Percentiles rank a stretch among this genome's conserved stretches.
Conservation (phyloP, 768 basidiomycete genomes). For the Coprinellus aureogranulatus region DNA sequence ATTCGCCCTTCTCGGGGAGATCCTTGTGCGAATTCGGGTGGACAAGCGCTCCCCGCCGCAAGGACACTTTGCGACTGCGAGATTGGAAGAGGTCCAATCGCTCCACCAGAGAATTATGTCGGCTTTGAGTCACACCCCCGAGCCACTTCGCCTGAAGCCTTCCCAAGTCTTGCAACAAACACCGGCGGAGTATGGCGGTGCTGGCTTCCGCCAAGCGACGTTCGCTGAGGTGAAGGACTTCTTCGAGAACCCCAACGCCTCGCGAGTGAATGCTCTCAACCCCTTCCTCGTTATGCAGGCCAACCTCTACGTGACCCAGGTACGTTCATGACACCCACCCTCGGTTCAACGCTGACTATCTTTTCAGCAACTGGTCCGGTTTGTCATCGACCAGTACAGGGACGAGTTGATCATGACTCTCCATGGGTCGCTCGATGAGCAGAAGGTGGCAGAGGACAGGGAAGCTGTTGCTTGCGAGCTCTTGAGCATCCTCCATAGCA, state of each 20-base stretch:
- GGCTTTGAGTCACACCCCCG: conserved; percentile 74
- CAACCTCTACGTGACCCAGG: conserved; percentile 91
- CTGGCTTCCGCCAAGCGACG: conserved; percentile 77
- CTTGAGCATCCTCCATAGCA: conserved; percentile 83
- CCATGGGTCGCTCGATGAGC: conserved; percentile 63
- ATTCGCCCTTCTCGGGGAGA: conserved; percentile 82
- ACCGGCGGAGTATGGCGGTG: conserved; percentile 62
- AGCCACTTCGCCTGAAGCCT: conserved; percentile 68
- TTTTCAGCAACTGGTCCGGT: conserved; percentile 83
- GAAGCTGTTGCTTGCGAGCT: conserved; percentile 87
- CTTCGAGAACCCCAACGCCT: conserved; percentile 88
- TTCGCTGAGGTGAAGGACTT: conserved; percentile 88
- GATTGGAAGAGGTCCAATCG: conserved; percentile 81
- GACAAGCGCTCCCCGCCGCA: conserved; percentile 84
- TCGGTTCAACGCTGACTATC: background rate
- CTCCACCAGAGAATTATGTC: conserved; percentile 74
- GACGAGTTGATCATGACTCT: conserved; percentile 76
- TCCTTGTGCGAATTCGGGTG: conserved; percentile 80
- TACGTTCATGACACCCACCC: too few relatives aligned
- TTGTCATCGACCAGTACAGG: conserved; percentile 89
- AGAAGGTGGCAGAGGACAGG: conserved; percentile 65
- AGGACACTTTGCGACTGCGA: conserved; percentile 80
- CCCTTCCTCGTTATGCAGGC: conserved; percentile 91
- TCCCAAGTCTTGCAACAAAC: conserved; percentile 46
- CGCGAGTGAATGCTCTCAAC: conserved; percentile 80